Conservation (phyloP, 2,329 filamentous ascomycete species). For the Stenocarpella maydis region DNA sequence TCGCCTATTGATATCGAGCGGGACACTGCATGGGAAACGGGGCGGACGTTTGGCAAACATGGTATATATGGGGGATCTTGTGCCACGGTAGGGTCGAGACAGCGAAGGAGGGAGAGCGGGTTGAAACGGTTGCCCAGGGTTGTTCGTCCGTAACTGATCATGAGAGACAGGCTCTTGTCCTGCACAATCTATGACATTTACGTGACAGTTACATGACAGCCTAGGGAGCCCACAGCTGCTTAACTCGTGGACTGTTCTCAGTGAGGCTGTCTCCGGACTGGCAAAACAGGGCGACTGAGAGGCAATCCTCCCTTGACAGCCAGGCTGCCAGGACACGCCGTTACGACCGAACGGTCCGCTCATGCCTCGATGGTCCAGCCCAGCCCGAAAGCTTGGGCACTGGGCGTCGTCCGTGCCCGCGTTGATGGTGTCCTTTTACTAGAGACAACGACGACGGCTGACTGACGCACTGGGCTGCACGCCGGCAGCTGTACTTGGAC, state of each 20-base stretch:
- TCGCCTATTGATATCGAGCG: neutral
- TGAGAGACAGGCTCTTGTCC: neutral
- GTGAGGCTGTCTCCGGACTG: neutral
- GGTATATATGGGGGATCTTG: neutral
- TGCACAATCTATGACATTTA: neutral
- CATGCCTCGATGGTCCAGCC: neutral
- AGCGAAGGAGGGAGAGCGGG: neutral
- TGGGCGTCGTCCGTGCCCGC: neutral
- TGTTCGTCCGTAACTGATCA: neutral
- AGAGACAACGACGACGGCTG: neutral
- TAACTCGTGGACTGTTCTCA: neutral
- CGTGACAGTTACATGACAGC: neutral
- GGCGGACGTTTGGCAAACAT: neutral
- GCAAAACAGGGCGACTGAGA: neutral
- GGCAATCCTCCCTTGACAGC: neutral
- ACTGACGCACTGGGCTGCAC: neutral
- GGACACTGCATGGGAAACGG: neutral
- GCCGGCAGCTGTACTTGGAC: neutral
- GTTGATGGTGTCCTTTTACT: neutral
- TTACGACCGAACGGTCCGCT: slow-evolving; percentile 1
- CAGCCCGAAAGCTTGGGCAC: neutral
- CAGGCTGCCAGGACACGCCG: neutral
- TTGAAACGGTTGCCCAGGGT: too few species aligned
- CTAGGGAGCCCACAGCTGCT: neutral
- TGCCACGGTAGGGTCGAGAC: neutral